Evolutionary conservation across 2,329 filamentous ascomycete species (phyloP).

Genomic region (Gyromitra esculenta): DNA sequence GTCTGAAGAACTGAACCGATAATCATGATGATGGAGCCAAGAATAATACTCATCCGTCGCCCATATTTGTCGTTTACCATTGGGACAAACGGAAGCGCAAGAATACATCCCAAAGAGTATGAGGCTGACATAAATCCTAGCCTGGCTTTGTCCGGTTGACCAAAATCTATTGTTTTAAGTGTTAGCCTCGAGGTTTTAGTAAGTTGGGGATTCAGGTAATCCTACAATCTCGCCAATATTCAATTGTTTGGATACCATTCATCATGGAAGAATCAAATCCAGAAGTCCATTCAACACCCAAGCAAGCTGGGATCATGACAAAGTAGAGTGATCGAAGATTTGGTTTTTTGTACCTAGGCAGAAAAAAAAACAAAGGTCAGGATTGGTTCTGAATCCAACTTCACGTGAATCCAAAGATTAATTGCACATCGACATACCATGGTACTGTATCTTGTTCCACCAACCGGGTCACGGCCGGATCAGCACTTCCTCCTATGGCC

Average conservation of each 20-base stretch:
- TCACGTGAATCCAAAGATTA: slow-evolving; percentile 51
- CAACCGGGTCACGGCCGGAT: slow-evolving; percentile 61
- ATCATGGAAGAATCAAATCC: slow-evolving; percentile 68
- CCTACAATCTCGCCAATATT: slow-evolving; percentile 54
- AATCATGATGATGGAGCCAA: slow-evolving; percentile 67
- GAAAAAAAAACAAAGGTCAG: slow-evolving; percentile 56
- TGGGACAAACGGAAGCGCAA: slow-evolving; percentile 69
- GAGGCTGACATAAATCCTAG: slow-evolving; percentile 68
- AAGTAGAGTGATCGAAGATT: slow-evolving; percentile 69
- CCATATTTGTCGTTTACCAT: slow-evolving; percentile 68
- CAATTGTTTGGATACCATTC: slow-evolving; percentile 57
- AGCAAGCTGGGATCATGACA: slow-evolving; percentile 69
- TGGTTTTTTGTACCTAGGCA: slow-evolving; percentile 68
- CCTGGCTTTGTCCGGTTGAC: slow-evolving; percentile 63
- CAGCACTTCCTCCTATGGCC: slow-evolving; percentile 55
- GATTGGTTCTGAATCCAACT: slow-evolving; percentile 60
- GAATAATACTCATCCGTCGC: slow-evolving; percentile 68
- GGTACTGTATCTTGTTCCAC: slow-evolving; percentile 61
- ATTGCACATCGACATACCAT: slow-evolving; percentile 59
- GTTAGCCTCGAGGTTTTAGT: slow-evolving; percentile 42
- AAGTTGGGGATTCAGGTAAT: slow-evolving; percentile 48
- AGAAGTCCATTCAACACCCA: slow-evolving; percentile 72
- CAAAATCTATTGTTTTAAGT: slow-evolving; percentile 64
- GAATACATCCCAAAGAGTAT: slow-evolving; percentile 70
- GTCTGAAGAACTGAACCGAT: slow-evolving; percentile 69